Conservation (phyloP, 192 early-diverging fungal genomes). For the Haplosporangium gracile region DNA sequence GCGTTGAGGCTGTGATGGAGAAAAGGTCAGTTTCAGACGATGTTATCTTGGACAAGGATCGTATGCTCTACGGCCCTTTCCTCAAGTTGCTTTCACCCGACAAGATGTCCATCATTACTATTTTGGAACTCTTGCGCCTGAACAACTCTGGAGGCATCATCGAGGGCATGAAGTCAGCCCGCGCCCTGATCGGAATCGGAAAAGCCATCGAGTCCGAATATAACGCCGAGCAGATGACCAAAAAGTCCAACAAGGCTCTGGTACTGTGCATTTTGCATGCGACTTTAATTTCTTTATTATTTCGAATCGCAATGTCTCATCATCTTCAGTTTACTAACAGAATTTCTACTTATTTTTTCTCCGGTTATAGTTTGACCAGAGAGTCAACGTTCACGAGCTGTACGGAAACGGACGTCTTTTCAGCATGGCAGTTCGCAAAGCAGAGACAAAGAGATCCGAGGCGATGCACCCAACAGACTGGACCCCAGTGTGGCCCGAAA, state of each 20-base stretch:
- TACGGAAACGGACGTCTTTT: slow-evolving; percentile 84
- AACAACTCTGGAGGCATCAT: slow-evolving; percentile 62
- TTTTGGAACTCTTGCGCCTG: slow-evolving; percentile 82
- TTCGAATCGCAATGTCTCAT: neutral
- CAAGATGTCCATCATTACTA: slow-evolving; percentile 86
- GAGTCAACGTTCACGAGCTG: slow-evolving; percentile 72
- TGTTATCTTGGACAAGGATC: slow-evolving; percentile 62
- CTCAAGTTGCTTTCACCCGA: slow-evolving; percentile 74
- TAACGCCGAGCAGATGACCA: slow-evolving; percentile 81
- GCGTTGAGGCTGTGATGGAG: slow-evolving; percentile 58
- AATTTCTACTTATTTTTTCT: neutral
- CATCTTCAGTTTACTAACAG: neutral
- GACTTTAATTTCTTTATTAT: neutral
- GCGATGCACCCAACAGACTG: slow-evolving; percentile 67
- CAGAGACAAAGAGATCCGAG: slow-evolving; percentile 69
- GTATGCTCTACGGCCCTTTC: slow-evolving; percentile 72
- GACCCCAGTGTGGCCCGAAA: slow-evolving; percentile 77
- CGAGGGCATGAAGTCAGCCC: slow-evolving; percentile 70
- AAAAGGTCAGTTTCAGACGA: slow-evolving; percentile 21
- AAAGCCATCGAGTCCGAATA: slow-evolving; percentile 87
- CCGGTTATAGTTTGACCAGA: slow-evolving; percentile 47
- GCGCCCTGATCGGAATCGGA: slow-evolving; percentile 74
- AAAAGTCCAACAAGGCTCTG: slow-evolving; percentile 72
- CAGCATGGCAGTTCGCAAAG: slow-evolving; percentile 82
- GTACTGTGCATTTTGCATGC: slow-evolving; percentile 39